Percentiles rank a stretch among this genome's conserved stretches.
These are phyloP conservation scores for Arthrobotrys conoides DNA, from an alignment of 2,329 filamentous ascomycete species.

Conservation along the genomic window DNA sequence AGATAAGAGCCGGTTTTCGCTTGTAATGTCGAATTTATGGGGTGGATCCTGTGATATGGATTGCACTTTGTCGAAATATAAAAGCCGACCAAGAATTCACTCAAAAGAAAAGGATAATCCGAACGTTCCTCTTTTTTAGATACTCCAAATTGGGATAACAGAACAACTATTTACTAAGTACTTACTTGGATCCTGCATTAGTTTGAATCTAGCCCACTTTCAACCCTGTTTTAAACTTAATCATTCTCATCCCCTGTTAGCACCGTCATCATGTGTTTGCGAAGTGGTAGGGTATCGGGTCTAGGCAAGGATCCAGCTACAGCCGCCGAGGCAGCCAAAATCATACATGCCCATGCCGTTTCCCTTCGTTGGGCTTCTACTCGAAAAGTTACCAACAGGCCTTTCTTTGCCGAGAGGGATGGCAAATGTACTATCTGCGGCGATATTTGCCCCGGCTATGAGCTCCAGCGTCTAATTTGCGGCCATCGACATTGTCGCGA, in stretches of 20 bases:
- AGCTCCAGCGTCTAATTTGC: conserved; percentile 50
- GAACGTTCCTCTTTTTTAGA: not conserved
- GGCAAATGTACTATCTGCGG: conserved; percentile 43
- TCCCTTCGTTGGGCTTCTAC: conserved; percentile 35
- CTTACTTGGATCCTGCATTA: conserved; percentile 34
- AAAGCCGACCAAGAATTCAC: conserved; percentile 30
- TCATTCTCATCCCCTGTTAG: not conserved
- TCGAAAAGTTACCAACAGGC: not conserved
- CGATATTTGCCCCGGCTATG: conserved; percentile 41
- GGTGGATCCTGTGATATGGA: conserved; percentile 33
- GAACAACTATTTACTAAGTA: not conserved
- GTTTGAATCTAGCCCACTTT: not conserved
- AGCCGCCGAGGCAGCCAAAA: conserved; percentile 33
- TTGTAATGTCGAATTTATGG: not conserved
- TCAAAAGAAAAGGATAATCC: not conserved
- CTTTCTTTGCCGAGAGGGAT: conserved; percentile 23
- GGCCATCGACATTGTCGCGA: conserved; percentile 49
- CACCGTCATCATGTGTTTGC: conserved; percentile 11
- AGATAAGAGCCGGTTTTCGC: not conserved
- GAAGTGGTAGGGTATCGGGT: not conserved
- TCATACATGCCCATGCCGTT: conserved; percentile 29
- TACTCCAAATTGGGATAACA: not conserved
- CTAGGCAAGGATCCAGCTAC: conserved; percentile 53
- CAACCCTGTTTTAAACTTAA: not conserved
- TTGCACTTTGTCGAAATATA: conserved; percentile 22